Percentiles rank a stretch among this genome's conserved stretches.
phyloP scores from a whole-genome alignment of 495 filamentous ascomycete species.

The Chaetomium cochliodes region DNA sequence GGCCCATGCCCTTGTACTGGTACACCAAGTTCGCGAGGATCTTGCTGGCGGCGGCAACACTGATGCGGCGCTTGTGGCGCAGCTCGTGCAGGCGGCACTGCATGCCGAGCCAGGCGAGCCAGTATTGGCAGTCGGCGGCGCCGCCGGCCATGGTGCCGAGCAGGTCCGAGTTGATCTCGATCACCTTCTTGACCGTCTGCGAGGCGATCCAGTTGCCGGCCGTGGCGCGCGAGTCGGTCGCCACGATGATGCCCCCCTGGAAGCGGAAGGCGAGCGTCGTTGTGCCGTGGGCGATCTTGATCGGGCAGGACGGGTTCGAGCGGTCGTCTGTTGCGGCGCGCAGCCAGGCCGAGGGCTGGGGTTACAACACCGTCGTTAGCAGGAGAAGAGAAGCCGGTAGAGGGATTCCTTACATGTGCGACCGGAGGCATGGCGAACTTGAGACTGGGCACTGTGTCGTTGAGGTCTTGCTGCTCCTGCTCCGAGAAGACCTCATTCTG shows the following conservation, averaged over 20 bases:
- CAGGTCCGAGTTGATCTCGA: slow-evolving; percentile 86
- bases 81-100: slow-evolving; percentile 99
- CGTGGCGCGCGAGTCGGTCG: slow-evolving; percentile 93
- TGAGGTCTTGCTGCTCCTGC: slow-evolving; percentile 74
- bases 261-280: slow-evolving; percentile 98
- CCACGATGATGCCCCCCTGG: slow-evolving; percentile 96
- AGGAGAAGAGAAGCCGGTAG: background rate
- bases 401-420: slow-evolving; percentile 60
- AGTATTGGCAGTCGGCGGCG: slow-evolving; percentile 99
- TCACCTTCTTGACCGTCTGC: slow-evolving; percentile 99
- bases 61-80: slow-evolving; percentile 97
- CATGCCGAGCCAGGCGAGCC: slow-evolving; percentile 97
- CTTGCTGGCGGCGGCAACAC: slow-evolving; percentile 94
- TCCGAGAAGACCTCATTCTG: slow-evolving; percentile 70
- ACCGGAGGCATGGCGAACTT: slow-evolving; percentile 95
- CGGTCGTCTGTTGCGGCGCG: slow-evolving; percentile 96
- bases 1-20: slow-evolving; percentile 94
- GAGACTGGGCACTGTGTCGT: slow-evolving; percentile 61
- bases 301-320: slow-evolving; percentile 91
- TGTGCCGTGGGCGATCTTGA: slow-evolving; percentile 98
- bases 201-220: slow-evolving; percentile 98
- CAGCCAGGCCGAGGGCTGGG: slow-evolving; percentile 82
- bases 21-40: slow-evolving; percentile 98
- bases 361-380: background rate
- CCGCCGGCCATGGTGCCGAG: slow-evolving; percentile 98